These are phyloP conservation scores for Ligustrum vulgare DNA, from an alignment of 257 asterid species.

Conservation along the genomic window DNA sequence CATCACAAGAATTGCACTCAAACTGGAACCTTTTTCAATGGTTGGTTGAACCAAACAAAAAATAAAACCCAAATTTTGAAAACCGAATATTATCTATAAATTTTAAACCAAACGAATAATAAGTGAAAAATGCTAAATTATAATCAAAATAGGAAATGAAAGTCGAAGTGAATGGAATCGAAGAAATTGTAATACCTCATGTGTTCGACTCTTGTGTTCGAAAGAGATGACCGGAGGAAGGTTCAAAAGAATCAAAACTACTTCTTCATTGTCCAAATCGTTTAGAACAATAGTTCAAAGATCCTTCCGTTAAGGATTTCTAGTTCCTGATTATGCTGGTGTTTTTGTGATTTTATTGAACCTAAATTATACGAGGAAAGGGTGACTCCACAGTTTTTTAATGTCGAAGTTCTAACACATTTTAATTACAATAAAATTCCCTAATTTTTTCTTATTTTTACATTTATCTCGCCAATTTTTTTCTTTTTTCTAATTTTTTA, in stretches of 20 bases:
- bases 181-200: background rate
- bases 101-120: background rate
- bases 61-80: background rate
- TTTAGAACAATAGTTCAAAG: background rate
- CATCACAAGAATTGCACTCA: background rate
- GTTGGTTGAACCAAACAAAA: background rate
- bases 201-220: background rate
- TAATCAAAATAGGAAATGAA: background rate
- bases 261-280: background rate
- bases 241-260: background rate
- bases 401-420: no score
- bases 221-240: background rate
- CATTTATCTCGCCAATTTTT: no score
- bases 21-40: background rate
- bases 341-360: background rate
- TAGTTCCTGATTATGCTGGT: background rate
- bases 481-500: no score
- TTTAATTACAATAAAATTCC: no score
- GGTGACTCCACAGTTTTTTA: no score
- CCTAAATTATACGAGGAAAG: no score
- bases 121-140: background rate
- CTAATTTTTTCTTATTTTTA: no score
- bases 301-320: background rate
- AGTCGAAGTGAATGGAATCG: background rate
- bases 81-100: background rate